phyloP scores from a whole-genome alignment of 148 eudicot genomes.

The Pharnaceum exiguum region DNA sequence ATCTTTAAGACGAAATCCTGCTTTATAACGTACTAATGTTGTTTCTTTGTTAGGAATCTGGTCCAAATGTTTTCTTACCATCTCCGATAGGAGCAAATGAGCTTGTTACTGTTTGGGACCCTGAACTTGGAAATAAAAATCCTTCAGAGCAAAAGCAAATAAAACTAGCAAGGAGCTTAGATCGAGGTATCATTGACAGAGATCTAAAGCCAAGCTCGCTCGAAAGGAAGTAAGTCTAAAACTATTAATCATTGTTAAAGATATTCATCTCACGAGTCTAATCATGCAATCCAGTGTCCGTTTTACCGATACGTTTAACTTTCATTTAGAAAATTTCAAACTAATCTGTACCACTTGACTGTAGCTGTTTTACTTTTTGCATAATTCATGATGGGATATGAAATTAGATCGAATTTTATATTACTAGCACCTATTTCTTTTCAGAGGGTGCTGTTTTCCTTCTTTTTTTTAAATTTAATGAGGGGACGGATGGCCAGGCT shows the following conservation, averaged over 20 bases:
- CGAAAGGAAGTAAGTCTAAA: conserved; percentile 80
- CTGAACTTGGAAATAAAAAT: conserved; percentile 87
- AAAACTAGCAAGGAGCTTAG: conserved; percentile 88
- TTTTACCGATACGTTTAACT: too few species aligned
- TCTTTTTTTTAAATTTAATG: too few species aligned
- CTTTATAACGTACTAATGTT: not conserved
- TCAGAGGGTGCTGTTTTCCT: too few species aligned
- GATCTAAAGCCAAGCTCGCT: conserved; percentile 91
- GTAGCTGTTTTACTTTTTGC: too few species aligned
- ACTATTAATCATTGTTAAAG: not conserved
- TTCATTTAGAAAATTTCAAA: too few species aligned
- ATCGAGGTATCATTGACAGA: conserved; percentile 90
- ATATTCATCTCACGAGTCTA: not conserved
- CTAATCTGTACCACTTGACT: too few species aligned
- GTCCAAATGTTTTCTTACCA: conserved; percentile 79
- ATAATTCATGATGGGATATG: too few species aligned
- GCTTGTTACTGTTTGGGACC: conserved; percentile 94
- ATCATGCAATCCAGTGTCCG: too few species aligned
- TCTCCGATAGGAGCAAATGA: conserved; percentile 90
- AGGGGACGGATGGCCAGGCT: too few species aligned
- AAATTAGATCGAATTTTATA: too few species aligned
- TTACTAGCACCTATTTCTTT: too few species aligned
- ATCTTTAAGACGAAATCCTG: not conserved
- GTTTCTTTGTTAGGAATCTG: conserved; percentile 60
- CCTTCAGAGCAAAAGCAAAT: conserved; percentile 98